Conservation (phyloP, 2,329 filamentous ascomycete species). For the Colletotrichum tamarilloi region DNA sequence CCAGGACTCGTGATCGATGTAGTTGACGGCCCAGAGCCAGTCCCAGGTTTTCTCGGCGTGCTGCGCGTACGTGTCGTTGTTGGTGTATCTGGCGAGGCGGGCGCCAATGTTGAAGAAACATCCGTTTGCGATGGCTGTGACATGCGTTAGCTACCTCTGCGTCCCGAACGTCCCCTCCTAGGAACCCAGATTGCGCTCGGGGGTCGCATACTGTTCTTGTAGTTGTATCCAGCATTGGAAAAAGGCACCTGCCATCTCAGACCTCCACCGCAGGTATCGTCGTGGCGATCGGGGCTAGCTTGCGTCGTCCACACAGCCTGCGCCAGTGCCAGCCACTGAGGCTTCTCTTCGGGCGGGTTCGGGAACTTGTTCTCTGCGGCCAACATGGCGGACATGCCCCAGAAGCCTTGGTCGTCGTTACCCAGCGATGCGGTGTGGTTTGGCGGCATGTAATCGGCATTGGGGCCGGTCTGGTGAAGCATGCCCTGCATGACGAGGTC, state of each 20-base stretch:
- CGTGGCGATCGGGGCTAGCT: constrained; percentile 71
- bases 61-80: constrained; percentile 72
- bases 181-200: too few species aligned
- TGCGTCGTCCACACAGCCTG: constrained; percentile 77
- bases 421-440: constrained; percentile 70
- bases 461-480: constrained; percentile 67
- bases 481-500: constrained; percentile 66
- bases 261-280: constrained; percentile 72
- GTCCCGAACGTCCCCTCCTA: background rate
- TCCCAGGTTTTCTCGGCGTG: constrained; percentile 72
- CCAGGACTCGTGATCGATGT: constrained; percentile 70
- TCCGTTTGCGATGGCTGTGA: constrained; percentile 67
- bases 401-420: constrained; percentile 77
- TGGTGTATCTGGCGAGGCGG: constrained; percentile 77
- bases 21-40: constrained; percentile 65
- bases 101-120: constrained; percentile 74
- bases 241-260: constrained; percentile 82
- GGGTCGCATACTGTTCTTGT: constrained; percentile 68
- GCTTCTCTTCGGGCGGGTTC: constrained; percentile 63
- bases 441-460: constrained; percentile 68
- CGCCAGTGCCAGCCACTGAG: constrained; percentile 73
- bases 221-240: constrained; percentile 80
- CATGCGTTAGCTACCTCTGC: constrained; percentile 4
- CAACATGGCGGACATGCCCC: constrained; percentile 75
- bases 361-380: constrained; percentile 74